Conservation (phyloP, 305 asterid species). For the Nicotiana rustica region DNA sequence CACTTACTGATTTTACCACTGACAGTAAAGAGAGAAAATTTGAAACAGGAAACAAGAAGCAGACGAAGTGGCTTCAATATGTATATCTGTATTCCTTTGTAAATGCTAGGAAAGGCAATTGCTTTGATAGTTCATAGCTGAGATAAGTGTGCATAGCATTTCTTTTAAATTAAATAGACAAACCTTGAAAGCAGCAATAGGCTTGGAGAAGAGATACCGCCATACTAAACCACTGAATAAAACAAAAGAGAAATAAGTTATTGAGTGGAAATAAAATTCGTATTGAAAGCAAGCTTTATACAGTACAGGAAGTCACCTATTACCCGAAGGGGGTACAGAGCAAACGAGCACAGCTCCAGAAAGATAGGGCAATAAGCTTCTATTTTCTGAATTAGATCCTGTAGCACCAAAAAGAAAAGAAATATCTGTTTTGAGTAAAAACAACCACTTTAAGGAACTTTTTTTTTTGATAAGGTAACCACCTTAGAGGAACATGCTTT, state of each 20-base stretch:
- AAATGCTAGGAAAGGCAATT: constrained; percentile 10
- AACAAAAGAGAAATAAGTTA: constrained; percentile 32
- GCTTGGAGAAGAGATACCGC: constrained; percentile 92
- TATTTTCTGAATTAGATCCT: constrained; percentile 47
- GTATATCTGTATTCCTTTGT: background rate
- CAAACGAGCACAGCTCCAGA: constrained; percentile 80
- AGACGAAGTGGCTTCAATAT: background rate
- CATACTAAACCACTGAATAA: constrained; percentile 76
- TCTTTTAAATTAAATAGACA: constrained; percentile 35
- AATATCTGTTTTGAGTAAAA: background rate
- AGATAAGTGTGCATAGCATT: background rate
- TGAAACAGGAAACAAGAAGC: background rate
- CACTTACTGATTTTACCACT: background rate
- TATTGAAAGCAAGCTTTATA: constrained; percentile 11
- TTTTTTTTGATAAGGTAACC: background rate
- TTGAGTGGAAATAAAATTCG: constrained; percentile 37
- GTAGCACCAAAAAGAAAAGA: constrained; percentile 27
- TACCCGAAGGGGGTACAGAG: constrained; percentile 94
- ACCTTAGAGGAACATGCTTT: background rate
- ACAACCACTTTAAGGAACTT: background rate
- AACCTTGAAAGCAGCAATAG: constrained; percentile 93
- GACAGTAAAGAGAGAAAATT: background rate
- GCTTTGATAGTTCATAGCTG: background rate
- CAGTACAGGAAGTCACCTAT: constrained; percentile 62
- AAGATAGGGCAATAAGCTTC: constrained; percentile 52